Evolutionary conservation across 306 rosid genomes (phyloP).

Genomic region (Glycyrrhiza uralensis): DNA sequence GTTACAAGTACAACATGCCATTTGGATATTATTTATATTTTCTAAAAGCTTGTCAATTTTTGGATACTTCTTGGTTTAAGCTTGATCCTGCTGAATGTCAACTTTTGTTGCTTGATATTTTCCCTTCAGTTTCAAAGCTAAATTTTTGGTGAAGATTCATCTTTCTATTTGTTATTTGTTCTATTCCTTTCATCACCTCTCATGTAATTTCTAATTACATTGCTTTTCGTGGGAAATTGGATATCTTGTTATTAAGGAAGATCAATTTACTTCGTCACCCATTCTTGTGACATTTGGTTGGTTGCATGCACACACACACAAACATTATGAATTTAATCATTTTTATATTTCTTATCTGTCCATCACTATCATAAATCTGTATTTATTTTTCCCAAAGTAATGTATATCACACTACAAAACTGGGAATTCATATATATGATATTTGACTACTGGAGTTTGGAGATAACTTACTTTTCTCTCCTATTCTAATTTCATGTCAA

Average conservation of each 20-base stretch:
- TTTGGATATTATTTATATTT: neutral
- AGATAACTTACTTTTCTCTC: neutral
- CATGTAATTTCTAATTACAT: conserved; percentile 11
- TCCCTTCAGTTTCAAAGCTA: conserved; percentile 1
- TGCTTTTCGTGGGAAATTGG: neutral
- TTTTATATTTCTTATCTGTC: neutral
- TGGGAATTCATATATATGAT: neutral
- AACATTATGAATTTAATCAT: neutral
- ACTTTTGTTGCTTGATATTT: neutral
- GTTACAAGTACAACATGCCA: neutral
- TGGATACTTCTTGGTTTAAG: neutral
- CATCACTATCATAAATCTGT: neutral
- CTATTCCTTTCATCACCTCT: neutral
- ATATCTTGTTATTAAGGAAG: neutral
- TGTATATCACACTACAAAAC: neutral
- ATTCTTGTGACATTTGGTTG: neutral
- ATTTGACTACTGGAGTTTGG: neutral
- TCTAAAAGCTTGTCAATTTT: neutral
- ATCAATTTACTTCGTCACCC: neutral
- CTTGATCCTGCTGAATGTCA: neutral
- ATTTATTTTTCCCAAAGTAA: neutral
- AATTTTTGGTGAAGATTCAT: neutral
- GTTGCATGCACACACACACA: neutral
- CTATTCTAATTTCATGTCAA: neutral
- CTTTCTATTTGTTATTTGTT: neutral